Evolutionary conservation across 371 early-diverging fungal species (phyloP).

Genomic region (Apophysomyces variabilis): DNA sequence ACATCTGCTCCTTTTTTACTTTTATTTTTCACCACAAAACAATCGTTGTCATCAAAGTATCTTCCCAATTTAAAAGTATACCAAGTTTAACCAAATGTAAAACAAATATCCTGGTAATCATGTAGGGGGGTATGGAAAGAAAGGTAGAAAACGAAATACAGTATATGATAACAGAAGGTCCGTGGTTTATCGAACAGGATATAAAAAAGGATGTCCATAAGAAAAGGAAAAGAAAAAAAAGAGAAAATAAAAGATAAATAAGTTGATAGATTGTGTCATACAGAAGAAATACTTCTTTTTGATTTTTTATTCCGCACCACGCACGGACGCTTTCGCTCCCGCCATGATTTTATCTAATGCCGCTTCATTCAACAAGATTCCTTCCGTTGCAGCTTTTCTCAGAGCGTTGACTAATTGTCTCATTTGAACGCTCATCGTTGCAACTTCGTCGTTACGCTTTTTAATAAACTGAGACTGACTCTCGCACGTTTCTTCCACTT

Average conservation of each 20-base stretch:
- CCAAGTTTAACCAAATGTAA: background rate
- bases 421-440: conserved; percentile 32
- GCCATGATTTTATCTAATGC: conserved; percentile 31
- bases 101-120: background rate
- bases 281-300: too few species aligned
- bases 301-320: background rate
- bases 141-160: too few species aligned
- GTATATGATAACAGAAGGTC: too few species aligned
- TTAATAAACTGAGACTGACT: conserved; percentile 53
- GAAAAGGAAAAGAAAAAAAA: too few species aligned
- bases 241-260: too few species aligned
- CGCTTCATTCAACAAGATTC: conserved; percentile 39
- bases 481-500: conserved; percentile 65
- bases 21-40: background rate
- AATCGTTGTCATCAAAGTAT: background rate
- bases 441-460: conserved; percentile 52
- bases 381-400: conserved; percentile 40
- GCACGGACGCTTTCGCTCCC: conserved; percentile 3
- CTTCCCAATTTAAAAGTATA: conserved; percentile 2
- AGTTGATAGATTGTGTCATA: too few species aligned
- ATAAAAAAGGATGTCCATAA: too few species aligned
- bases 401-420: conserved; percentile 31
- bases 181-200: too few species aligned
- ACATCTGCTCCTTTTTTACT: background rate
- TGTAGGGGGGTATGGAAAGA: too few species aligned